Evolutionary conservation across 495 filamentous ascomycete genomes (phyloP).

Genomic region (Neurospora hispaniola): DNA sequence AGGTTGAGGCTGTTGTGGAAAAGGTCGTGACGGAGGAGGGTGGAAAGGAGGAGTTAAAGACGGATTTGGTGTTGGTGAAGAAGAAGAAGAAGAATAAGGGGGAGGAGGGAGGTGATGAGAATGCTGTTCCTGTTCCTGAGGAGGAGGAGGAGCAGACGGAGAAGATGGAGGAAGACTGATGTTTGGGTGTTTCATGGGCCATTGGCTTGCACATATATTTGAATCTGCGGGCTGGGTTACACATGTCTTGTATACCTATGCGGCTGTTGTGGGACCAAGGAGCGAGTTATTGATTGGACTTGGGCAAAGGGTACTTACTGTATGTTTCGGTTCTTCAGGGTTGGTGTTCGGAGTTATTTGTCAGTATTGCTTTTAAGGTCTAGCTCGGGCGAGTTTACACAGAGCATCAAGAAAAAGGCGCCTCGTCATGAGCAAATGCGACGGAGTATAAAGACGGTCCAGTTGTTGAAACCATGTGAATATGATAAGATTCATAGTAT

Average conservation of each 20-base stretch:
- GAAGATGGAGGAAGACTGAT: neutral
- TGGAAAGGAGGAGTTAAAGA: constrained; percentile 1
- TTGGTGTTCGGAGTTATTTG: neutral
- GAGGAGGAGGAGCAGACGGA: neutral
- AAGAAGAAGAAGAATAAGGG: constrained; percentile 3
- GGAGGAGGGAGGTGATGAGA: neutral
- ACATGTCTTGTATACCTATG: neutral
- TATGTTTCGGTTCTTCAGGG: neutral
- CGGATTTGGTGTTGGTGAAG: constrained; percentile 1
- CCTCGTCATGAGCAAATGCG: neutral
- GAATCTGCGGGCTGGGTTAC: neutral
- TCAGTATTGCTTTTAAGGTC: neutral
- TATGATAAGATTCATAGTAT: neutral
- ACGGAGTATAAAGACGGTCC: neutral
- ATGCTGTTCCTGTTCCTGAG: neutral
- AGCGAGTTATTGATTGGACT: neutral
- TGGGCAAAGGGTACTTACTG: neutral
- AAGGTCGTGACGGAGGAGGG: neutral
- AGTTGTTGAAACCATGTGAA: neutral
- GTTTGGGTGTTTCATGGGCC: neutral
- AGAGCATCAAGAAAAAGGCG: neutral
- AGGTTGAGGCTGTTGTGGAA: constrained; percentile 9
- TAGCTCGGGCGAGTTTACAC: neutral
- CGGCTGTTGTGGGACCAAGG: neutral
- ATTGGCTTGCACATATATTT: neutral